Evolutionary conservation across 768 basidiomycete genomes (phyloP), one percentile per base, ranked within the genome.

Genomic region (Boletellus emodensis): DNA sequence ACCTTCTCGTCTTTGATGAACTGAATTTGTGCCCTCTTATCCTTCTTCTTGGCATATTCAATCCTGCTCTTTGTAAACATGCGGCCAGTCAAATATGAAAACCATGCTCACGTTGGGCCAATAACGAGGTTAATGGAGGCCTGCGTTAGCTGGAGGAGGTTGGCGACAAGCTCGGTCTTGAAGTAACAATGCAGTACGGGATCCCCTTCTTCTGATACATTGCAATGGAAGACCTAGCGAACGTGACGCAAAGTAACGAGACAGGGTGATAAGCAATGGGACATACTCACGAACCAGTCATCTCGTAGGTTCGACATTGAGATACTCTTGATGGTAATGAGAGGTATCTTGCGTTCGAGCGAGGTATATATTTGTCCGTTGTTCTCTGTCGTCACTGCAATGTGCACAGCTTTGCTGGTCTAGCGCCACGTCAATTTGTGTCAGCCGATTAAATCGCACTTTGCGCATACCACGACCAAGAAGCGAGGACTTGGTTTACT

Each of bases 1-100:
- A 95, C 72, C 8, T 84, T 82, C 69, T 98, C 94, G 63, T 97
- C 94, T 74, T 90, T 95, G 61, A 85, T 67, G 54, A 91, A 87
- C 66, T 87, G 87, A 70, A 99, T 91, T 46, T 81, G 76, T 4
- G 87, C 83, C 62, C 83, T 83, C 73, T 98, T 99, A 56, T 94
- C 94, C 71, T 93, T 98, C 80, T 99, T 99, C 79, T 99, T 98
- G 37, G 78, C 76, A 67, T 97, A 98, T 49, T 90, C 83, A 52
- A 97, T 71, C 8, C 90, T 97, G 28, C 17, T 22, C 26, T n/a
- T 39, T n/a, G 40, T 67, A 18, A 69, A 52, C 45, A 33, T 35
- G 49, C 17, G 32, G 9, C 43, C 28, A 26, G 15, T 10, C 13
- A 17, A 39, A 11, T 18, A 44, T 10, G n/a, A 59, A 24, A 24